Percentiles rank a stretch among this genome's conserved stretches.
Conservation (phyloP, 2,329 filamentous ascomycete genomes). For the Bimuria novae-zelandiae region DNA sequence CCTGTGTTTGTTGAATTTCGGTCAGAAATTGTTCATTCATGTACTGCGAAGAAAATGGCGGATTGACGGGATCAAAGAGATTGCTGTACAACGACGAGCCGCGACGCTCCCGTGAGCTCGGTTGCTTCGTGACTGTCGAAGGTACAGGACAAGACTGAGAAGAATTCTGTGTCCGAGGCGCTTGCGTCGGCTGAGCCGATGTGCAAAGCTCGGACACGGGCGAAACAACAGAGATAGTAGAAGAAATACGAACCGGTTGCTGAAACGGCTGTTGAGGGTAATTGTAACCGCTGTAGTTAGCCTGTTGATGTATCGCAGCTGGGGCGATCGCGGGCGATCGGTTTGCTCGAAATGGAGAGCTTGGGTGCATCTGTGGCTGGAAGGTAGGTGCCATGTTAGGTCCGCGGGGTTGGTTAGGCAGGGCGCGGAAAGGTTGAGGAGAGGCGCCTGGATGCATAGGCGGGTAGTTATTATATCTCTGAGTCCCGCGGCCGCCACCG, state of each 20-base stretch:
- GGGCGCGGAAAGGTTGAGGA: constrained; percentile 58
- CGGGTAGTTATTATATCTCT: constrained; percentile 56
- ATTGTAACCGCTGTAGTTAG: constrained; percentile 64
- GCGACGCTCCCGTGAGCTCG: constrained; percentile 22
- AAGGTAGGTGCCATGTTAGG: constrained; percentile 59
- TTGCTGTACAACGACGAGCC: constrained; percentile 21
- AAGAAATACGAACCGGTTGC: constrained; percentile 65
- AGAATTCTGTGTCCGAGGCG: constrained; percentile 17
- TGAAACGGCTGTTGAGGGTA: constrained; percentile 61
- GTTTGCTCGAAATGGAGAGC: constrained; percentile 63
- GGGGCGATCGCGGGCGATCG: constrained; percentile 61
- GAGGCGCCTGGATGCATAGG: constrained; percentile 46
- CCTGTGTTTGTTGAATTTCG: constrained; percentile 63
- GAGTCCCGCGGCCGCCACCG: constrained; percentile 58
- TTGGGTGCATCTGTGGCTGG: constrained; percentile 60
- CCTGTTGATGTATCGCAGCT: constrained; percentile 66
- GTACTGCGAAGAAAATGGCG: constrained; percentile 70
- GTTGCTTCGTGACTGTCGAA: constrained; percentile 21
- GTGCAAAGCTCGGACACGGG: constrained; percentile 26
- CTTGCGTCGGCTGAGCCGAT: constrained; percentile 19
- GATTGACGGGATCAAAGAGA: constrained; percentile 36
- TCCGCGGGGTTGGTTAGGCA: constrained; percentile 56
- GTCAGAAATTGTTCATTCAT: constrained; percentile 77
- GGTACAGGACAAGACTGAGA: constrained; percentile 14
- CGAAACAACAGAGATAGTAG: constrained; percentile 42